Base-by-base conservation (phyloP, 78 protist species). In the Dictyostelium discoideum region DNA sequence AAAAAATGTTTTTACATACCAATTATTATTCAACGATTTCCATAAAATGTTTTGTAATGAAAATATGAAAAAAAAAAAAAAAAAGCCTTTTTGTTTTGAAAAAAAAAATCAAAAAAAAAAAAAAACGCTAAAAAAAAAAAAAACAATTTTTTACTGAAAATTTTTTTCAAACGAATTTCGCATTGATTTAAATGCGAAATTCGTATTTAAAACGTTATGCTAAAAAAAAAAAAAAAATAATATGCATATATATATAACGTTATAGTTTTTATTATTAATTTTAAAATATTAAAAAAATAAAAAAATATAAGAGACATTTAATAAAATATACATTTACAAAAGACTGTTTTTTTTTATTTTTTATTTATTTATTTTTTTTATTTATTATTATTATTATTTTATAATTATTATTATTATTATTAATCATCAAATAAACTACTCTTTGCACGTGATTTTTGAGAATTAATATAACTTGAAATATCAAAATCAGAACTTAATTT, bases 401-500 rank as follows among this genome's bases (percentile, higher is more conserved):
- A 2, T 42, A 5, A 42, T 42, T 42, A 42, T 42, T 42, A 42
- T 42, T 42, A 42, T 42, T 42, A 42, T 42, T 42, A 42, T 42
- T 42, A 42, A 67, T 67, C 76, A 57, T 88, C 93, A 44, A 88
- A 88, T 42, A 88, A 80, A 57, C 82, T 42, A 80, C 82, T 57
- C 24, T 88, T 88, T 42, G 48, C 20, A 63, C 93, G 83, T 6
- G 60, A 29, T 37, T 88, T 88, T 26, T 80, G 86, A 24, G 86
- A 80, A 24, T n/a, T 8, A 7, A 88, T 57, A 88, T 88, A 88
- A 46, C 82, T 88, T 16, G 42, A 18, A 5, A 88, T 44, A 80
- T 88, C 93, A 11, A 88, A 88, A 60, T 88, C 93, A 24, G 63
- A 79, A 44, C 50, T 80, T 42, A 88, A 67, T 60, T 63, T 44